Evolutionary conservation across 805 yeast genomes (phyloP), one percentile per base, ranked within the genome.

Genomic region (Brettanomyces sp.): DNA sequence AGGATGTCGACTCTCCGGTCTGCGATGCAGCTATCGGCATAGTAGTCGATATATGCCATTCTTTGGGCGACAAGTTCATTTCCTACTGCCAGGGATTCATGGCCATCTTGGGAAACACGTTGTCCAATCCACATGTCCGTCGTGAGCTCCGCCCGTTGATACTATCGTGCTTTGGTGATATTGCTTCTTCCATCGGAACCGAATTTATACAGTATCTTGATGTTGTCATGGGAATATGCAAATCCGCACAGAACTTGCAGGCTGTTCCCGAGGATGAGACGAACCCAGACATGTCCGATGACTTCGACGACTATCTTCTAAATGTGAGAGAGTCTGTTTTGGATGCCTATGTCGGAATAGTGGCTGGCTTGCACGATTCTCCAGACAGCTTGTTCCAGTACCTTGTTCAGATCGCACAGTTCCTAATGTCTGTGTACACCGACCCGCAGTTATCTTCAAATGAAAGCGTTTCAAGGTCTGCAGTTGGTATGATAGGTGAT

Each of bases 311-410:
- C 50, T 87, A 87, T 57, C 74, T 82, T 33, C 67, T 77, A 49
- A 73, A 70, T 42, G 78, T 93, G 41, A 80, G 82, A 54, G 96
- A 88, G 65, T 74, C 98, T 4, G 91, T 90, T n/a, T 72, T 93
- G 55, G 98, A 93, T 64, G 89, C 96, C 36, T 93, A 88, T 61
- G 95, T 90, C 34, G 99, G 99, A 50, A 82, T 93, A 43, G 88
- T 91, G 47, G 89, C 95, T 43, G 97, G 98, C n/a, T 65, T 87
- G 56, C 80, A 78, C 49, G 82, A 76, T 45, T 65, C 70, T 18
- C 88, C 96, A 14, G 76, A 77, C 36, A 74, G 78, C 36, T 64
- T 93, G 41, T 72, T 63, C 52, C 83, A 82, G 39, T 86, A 76
- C 62, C 76, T 85, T 43, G 76, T 77, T 34, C 76, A 81, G 41